Evolutionary conservation across 257 asterid species (phyloP), one percentile per base, ranked within the genome.

Genomic region (Catharanthus roseus): DNA sequence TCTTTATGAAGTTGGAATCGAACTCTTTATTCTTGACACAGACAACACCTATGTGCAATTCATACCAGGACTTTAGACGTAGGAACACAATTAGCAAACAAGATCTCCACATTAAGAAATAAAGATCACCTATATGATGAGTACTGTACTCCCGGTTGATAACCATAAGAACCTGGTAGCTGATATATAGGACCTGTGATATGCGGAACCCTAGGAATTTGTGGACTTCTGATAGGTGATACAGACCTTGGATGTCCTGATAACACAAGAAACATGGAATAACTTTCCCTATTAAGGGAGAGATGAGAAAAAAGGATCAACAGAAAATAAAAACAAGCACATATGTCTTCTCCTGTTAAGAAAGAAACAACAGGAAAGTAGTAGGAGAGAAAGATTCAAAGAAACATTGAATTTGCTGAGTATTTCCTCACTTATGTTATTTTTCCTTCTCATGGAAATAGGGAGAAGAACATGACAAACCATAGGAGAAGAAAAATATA

Each of bases 61-160:
- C 19, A 68, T 28, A 31, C 21, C 63, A 38, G 31, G 31, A 36
- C 19, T 23, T 60, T 49, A 67, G 68, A 28, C 34, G 36, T 18
- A 39, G 34, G 74, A 61, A n/a, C 49, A 10, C 53, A 18, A 45
- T 42, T 41, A 26, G 39, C 18, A 29, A 6, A 39, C 39, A 39
- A 56, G 51, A 36, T 16, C 67, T 55, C 10, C 34, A 11, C 53
- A 24, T 68, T 24, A 28, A 60, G 44, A n/a, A 62, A 12, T 36
- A 54, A 41, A 24, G 34, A 21, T 56, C 63, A 78, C 82, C 82
- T 70, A 51, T 64, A 74, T 4, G 79, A 76, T 23, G 78, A 58
- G 28, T 53, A 69, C 29, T 64, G 75, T 65, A 73, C 31, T 36
- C 82, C 82, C 31, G 65, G 73, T 45, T 78, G 82, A 62, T 78